A percentile compares a stretch with the other conserved stretches of the same genome.
These are phyloP conservation scores for Leccinum sublutescens DNA, from an alignment of 768 basidiomycete species.

Conservation along the genomic window DNA sequence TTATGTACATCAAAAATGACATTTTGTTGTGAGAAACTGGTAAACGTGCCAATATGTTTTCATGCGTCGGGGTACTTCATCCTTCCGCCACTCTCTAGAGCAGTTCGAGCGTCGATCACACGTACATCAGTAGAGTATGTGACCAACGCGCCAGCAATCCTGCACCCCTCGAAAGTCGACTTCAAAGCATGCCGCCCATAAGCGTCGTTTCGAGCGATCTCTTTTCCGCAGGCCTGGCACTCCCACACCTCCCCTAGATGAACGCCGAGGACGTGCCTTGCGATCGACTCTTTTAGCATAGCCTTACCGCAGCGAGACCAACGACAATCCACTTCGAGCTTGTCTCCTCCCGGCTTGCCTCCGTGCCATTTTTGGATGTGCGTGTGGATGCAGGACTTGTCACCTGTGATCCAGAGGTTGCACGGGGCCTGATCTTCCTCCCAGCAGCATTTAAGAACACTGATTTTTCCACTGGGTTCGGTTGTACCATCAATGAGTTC, in stretches of 20 bases:
- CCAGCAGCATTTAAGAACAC: constrained; percentile 14
- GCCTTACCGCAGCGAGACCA: constrained; percentile 13
- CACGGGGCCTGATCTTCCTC: constrained; percentile 6
- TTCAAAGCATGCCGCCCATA: constrained; percentile 7
- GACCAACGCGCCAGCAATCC: constrained; percentile 5
- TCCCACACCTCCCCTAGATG: constrained; percentile 19
- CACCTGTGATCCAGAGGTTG: constrained; percentile 15
- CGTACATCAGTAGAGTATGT: constrained; percentile 5
- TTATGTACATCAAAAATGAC: too few relatives aligned
- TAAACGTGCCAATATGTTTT: not conserved
- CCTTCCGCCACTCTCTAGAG: constrained; percentile 5
- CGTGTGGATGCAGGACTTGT: constrained; percentile 11
- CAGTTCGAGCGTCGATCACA: constrained; percentile 5
- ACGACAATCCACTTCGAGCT: constrained; percentile 1
- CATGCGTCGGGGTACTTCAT: not conserved
- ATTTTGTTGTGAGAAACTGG: too few relatives aligned
- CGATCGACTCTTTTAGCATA: constrained; percentile 26
- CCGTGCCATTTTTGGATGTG: constrained; percentile 24
- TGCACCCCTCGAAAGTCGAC: constrained; percentile 3
- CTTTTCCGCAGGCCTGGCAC: constrained; percentile 14
- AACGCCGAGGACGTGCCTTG: constrained; percentile 12
- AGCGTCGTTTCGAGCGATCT: constrained; percentile 9
- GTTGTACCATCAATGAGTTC: constrained; percentile 5
- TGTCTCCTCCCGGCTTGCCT: constrained; percentile 10
- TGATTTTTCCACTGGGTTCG: constrained; percentile 1